Base-by-base conservation (phyloP, 108 stramenopile species). In the Aurantiochytrium sp. region DNA sequence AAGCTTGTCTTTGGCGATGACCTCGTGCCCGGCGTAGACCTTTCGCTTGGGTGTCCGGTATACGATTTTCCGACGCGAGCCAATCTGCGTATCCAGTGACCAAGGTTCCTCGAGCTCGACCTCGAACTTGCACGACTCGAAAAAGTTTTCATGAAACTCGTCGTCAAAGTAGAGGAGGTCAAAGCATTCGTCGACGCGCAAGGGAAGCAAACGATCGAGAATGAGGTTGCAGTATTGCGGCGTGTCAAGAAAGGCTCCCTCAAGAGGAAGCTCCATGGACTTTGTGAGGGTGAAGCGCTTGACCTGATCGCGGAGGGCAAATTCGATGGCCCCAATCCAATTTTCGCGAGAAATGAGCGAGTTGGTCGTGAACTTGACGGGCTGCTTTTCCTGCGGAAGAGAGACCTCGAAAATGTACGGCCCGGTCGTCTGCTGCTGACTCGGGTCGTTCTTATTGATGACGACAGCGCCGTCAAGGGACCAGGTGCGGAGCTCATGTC, bases 201-300 rank as follows among this genome's bases (percentile, higher is more conserved):
- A 18, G 19, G 76, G 76, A 8, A 83, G 28, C 19, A 83, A 4
- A 2, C 76, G 76, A 45, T 83, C 76, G 23, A 83, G 51, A 4
- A 83, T 83, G 76, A 53, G 25, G 76, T 83, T 83, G 25, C 6
- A 8, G 76, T 83, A 83, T 45, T 83, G 76, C 5, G 76, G 76
- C 12, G 51, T 83, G 76, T 83, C 76, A 12, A 53, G 49, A 23
- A 83, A 53, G 6, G 76, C 23, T 8, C 76, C 76, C 10, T 12
- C 18, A 12, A n/a, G 44, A 16, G 49, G 49, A 47, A 83, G 45
- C 51, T 83, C 76, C 76, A 83, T 47, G 51, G 49, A 53, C 28
- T 83, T 83, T 21, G 76, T 83, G n/a, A 83, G 51, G 0, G 76
- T 83, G 28, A 83, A 83, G n/a, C 76, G 19, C n/a, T 83, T 83